phyloP scores from a whole-genome alignment of 2,329 filamentous ascomycete genomes.

The Fulvia fulva region DNA sequence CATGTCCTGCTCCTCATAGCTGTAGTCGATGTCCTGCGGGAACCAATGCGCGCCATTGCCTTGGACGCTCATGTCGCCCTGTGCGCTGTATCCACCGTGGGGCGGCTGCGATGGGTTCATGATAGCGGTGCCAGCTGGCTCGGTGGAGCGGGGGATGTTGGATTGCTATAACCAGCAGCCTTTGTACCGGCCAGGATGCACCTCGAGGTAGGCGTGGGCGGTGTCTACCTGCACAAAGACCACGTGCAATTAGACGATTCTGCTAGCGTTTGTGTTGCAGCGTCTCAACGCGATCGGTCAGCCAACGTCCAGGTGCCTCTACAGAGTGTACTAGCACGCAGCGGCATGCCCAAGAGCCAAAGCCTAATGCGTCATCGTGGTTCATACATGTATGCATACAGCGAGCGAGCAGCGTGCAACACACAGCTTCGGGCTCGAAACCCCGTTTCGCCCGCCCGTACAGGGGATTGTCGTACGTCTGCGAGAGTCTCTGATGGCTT shows the following conservation, averaged over 20 bases:
- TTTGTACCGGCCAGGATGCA: background rate
- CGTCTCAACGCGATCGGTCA: background rate
- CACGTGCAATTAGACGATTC: background rate
- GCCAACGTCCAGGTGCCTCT: background rate
- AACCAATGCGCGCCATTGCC: constrained; percentile 19
- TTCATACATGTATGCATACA: background rate
- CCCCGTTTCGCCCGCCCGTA: background rate
- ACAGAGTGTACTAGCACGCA: background rate
- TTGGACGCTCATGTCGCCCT: constrained; percentile 8
- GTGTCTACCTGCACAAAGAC: background rate
- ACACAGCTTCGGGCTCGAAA: background rate
- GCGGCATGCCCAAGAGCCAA: background rate
- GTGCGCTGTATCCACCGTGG: background rate
- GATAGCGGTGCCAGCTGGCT: background rate
- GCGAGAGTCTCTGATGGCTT: background rate
- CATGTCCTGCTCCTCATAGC: constrained; percentile 21
- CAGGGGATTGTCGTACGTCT: background rate
- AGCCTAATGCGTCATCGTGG: constrained; percentile 7
- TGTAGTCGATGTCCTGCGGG: constrained; percentile 18
- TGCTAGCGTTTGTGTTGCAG: background rate
- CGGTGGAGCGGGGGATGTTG: background rate
- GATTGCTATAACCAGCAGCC: background rate
- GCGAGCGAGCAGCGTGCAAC: background rate
- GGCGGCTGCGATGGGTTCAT: background rate
- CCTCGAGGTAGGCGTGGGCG: background rate